A percentile compares a stretch with the other conserved stretches of the same genome.
These are phyloP conservation scores for Chlorella ohadii DNA, from an alignment of 139 green algal genomes.

Conservation along the genomic window DNA sequence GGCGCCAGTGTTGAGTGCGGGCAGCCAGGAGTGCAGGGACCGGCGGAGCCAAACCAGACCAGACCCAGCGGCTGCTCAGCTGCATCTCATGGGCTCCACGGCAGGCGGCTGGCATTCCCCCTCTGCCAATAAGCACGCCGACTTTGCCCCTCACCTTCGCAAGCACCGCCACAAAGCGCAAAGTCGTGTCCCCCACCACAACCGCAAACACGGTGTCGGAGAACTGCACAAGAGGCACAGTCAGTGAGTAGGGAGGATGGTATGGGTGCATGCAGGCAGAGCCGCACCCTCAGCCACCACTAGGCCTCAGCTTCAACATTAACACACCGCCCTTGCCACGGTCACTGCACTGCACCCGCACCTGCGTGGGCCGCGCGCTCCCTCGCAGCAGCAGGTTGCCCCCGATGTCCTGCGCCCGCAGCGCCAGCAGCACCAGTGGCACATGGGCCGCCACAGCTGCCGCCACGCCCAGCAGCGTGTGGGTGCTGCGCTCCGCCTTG, in stretches of 20 bases:
- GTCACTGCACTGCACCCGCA: neutral
- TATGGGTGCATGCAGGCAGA: neutral
- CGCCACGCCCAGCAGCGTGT: slow-evolving; percentile 31
- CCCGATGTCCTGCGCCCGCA: slow-evolving; percentile 22
- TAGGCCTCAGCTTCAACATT: too few relatives aligned
- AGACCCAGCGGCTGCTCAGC: too few relatives aligned
- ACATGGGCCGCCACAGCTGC: slow-evolving; percentile 5
- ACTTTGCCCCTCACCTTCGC: slow-evolving; percentile 49
- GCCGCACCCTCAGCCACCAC: too few relatives aligned
- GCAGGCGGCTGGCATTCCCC: too few relatives aligned
- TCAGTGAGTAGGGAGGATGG: too few relatives aligned
- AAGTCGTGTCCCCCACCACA: slow-evolving; percentile 49
- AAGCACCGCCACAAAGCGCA: slow-evolving; percentile 52
- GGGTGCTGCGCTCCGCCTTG: slow-evolving; percentile 21
- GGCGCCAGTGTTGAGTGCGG: neutral
- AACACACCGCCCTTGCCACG: too few relatives aligned
- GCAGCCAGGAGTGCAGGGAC: neutral
- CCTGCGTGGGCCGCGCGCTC: neutral
- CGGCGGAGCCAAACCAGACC: too few relatives aligned
- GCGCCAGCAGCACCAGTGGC: slow-evolving; percentile 10
- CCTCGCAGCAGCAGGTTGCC: slow-evolving; percentile 31
- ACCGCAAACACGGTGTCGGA: slow-evolving; percentile 55
- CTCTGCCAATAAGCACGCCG: neutral
- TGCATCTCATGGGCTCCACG: too few relatives aligned
- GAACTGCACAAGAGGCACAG: slow-evolving; percentile 31